Evolutionary conservation across 23 red algal genomes (phyloP).

Genomic region (Gracilariopsis chorda): DNA sequence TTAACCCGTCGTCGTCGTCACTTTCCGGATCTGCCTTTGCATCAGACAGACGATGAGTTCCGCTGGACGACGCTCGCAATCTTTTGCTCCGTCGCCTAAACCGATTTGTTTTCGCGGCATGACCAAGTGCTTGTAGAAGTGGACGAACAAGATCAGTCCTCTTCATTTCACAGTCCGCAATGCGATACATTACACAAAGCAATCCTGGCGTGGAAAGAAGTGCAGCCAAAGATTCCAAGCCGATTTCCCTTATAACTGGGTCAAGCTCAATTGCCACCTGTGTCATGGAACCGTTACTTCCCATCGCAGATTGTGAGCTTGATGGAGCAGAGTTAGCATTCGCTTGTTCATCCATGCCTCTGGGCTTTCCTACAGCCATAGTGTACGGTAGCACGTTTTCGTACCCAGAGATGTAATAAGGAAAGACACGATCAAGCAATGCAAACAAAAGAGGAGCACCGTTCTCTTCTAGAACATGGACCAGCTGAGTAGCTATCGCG

Average conservation of each 20-base stretch:
- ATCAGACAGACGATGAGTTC: conserved; percentile 6
- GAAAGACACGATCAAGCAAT: conserved; percentile 60
- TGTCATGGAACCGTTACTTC: not conserved
- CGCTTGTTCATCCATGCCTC: not conserved
- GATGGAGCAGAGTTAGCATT: not conserved
- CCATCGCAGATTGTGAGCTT: not conserved
- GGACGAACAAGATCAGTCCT: conserved; percentile 73
- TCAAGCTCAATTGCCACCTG: conserved; percentile 19
- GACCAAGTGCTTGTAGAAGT: conserved; percentile 62
- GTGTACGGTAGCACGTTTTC: conserved; percentile 35
- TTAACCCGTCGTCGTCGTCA: conserved; percentile 46
- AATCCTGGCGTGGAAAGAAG: conserved; percentile 64
- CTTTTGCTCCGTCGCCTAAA: conserved; percentile 50
- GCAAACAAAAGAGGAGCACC: conserved; percentile 61
- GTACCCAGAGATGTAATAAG: conserved; percentile 60
- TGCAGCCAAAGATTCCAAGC: conserved; percentile 60
- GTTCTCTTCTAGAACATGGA: conserved; percentile 65
- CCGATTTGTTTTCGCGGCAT: conserved; percentile 18
- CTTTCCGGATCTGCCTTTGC: conserved; percentile 35
- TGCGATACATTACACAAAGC: conserved; percentile 65
- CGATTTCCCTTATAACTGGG: conserved; percentile 75
- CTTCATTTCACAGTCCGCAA: conserved; percentile 72
- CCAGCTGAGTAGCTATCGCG: conserved; percentile 57
- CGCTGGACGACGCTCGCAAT: conserved; percentile 48
- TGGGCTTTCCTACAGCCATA: not conserved